A percentile compares a stretch with the other conserved stretches of the same genome.
These are phyloP conservation scores for Phytopythium kandeliae DNA, from an alignment of 352 stramenopile genomes.

Conservation along the genomic window DNA sequence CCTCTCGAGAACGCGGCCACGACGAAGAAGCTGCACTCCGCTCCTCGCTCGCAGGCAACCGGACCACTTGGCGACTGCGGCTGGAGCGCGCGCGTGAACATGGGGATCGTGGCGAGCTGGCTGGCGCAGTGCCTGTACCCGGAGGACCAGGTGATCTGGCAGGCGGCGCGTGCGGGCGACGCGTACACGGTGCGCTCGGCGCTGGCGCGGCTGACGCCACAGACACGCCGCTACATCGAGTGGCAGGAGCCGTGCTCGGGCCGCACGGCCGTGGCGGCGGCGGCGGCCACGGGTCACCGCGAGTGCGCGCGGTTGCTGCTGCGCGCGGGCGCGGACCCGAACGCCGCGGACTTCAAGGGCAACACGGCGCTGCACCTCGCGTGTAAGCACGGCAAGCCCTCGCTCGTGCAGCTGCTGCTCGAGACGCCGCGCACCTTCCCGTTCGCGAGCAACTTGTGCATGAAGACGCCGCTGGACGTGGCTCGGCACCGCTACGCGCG, in stretches of 20 bases:
- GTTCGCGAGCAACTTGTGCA: conserved; percentile 38
- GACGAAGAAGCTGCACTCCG: too few species aligned
- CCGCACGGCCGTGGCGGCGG: conserved; percentile 38
- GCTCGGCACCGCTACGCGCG: conserved; percentile 24
- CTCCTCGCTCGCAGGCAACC: too few species aligned
- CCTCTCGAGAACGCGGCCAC: neutral
- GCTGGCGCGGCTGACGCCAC: conserved; percentile 25
- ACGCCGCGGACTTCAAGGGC: conserved; percentile 38
- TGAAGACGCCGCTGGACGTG: conserved; percentile 43
- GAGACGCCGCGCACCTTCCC: conserved; percentile 26
- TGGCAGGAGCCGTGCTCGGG: conserved; percentile 47
- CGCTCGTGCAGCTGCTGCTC: conserved; percentile 43
- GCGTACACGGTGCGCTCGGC: conserved; percentile 25
- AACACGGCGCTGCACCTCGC: conserved; percentile 54
- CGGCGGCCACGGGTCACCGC: conserved; percentile 28
- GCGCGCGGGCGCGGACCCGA: conserved; percentile 38
- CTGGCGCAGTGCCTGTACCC: conserved; percentile 48
- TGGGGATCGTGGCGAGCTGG: conserved; percentile 46
- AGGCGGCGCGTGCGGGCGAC: conserved; percentile 36
- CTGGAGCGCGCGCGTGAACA: neutral
- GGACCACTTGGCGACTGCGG: too few species aligned
- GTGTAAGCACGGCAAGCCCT: conserved; percentile 30
- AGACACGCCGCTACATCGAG: conserved; percentile 41
- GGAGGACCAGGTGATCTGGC: conserved; percentile 50
- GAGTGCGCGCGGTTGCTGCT: conserved; percentile 42